Base-by-base conservation (phyloP, 805 yeast species). In the Lachancea sp. region DNA sequence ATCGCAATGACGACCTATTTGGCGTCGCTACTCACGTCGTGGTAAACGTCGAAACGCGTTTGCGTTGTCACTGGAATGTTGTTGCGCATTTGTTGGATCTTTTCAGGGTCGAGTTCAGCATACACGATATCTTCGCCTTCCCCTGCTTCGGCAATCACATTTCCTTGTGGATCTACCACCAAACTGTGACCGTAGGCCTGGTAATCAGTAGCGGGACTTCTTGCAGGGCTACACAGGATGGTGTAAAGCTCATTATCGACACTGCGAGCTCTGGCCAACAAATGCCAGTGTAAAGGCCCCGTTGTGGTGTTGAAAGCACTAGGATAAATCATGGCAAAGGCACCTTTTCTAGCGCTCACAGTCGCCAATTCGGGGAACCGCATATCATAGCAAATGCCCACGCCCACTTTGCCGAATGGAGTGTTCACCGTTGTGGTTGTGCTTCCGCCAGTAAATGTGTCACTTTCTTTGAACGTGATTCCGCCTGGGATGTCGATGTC, bases 401-500 rank as follows among this genome's bases (percentile, higher is more conserved):
- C 70, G 0, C 97, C 98, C 27, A 86, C 78, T 43, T 78, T 78
- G 2, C 53, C 47, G 35, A 60, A 59, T 9, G 53, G 49, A 6
- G 59, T 52, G 25, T 50, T 49, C 5, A 65, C 41, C 6, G 88
- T 83, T 1, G 99, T 88, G 34, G 95, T 83, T 59, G 82, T 82
- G 54, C 76, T 71, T 19, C 97, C 98, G 10, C 88, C 87, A 9
- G 83, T 74, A 49, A 93, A 71, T 2, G 86, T 77, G 22, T 72
- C 72, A 38, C 87, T 80, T 62, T 91, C 99, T 60, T 83, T 79
- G 71, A 91, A 91, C 11, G 89, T 78, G 60, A 93, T 89, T 42
- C 91, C 90, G 38, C 83, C 82, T 1, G 97, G 96, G 44, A 91
- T 88, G 52, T 88, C 93, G 46, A 91, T 86, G 60, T 91, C 98